A percentile compares a stretch with the other conserved stretches of the same genome.
These are phyloP conservation scores for Monascus ruber DNA, from an alignment of 2,329 filamentous ascomycete species.

Conservation along the genomic window DNA sequence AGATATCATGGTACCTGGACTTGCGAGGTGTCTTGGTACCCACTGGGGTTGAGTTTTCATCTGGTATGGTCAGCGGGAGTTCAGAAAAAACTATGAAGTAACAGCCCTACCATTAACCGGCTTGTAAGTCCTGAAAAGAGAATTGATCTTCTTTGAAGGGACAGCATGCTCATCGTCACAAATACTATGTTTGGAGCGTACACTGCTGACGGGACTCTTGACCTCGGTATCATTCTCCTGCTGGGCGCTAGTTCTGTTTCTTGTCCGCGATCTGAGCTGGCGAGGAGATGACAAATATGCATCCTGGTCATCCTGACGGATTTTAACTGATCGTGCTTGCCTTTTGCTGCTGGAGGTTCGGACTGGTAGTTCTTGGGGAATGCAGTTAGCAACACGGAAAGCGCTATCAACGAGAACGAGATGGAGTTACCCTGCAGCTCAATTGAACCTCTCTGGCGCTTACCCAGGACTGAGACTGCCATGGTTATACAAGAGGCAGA, in stretches of 20 bases:
- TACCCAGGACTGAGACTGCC: slow-evolving; percentile 32
- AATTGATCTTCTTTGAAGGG: slow-evolving; percentile 36
- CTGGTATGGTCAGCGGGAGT: slow-evolving; percentile 13
- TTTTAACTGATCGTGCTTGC: slow-evolving; percentile 36
- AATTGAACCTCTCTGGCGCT: slow-evolving; percentile 29
- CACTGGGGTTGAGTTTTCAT: slow-evolving; percentile 34
- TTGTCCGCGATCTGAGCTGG: slow-evolving; percentile 28
- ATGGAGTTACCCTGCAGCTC: slow-evolving; percentile 29
- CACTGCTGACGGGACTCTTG: slow-evolving; percentile 19
- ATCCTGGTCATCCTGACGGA: slow-evolving; percentile 22
- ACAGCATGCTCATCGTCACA: slow-evolving; percentile 28
- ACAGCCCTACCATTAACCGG: slow-evolving; percentile 21
- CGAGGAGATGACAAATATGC: slow-evolving; percentile 15
- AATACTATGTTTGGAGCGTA: slow-evolving; percentile 39
- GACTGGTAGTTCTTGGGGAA: slow-evolving; percentile 17
- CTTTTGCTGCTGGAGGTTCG: slow-evolving; percentile 23
- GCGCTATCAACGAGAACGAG: slow-evolving; percentile 2
- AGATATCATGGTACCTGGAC: slow-evolving; percentile 60
- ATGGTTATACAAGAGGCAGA: slow-evolving; percentile 14
- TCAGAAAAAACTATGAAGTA: not conserved
- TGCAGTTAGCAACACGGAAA: slow-evolving; percentile 7
- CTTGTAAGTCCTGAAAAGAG: slow-evolving; percentile 31
- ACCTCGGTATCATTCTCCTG: slow-evolving; percentile 16
- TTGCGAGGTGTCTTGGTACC: slow-evolving; percentile 40
- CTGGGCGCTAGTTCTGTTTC: slow-evolving; percentile 10